A percentile compares a stretch with the other conserved stretches of the same genome.
phyloP scores from a whole-genome alignment of 768 basidiomycete species.

The Tylopilus subfusipes region DNA sequence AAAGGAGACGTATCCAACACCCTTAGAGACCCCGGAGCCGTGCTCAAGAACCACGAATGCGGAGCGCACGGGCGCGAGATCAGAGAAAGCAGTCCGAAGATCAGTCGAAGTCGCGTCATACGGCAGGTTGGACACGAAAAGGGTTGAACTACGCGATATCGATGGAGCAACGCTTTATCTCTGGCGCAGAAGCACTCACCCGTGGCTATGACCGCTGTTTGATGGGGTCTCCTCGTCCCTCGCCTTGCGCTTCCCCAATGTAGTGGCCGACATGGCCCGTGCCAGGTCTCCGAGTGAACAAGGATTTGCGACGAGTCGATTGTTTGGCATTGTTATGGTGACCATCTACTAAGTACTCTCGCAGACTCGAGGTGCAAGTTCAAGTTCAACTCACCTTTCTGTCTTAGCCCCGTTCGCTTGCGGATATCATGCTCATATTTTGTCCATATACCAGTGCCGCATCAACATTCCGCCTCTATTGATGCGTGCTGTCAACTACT shows the following conservation, averaged over 20 bases:
- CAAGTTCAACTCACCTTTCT: no score
- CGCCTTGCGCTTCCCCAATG: constrained; percentile 29
- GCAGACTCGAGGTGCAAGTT: no score
- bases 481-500: no score
- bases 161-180: not conserved
- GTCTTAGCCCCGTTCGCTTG: no score
- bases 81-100: constrained; percentile 89
- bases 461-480: no score
- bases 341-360: not conserved
- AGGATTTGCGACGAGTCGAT: not conserved
- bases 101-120: constrained; percentile 89
- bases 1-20: constrained; percentile 95
- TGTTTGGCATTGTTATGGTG: constrained; percentile 11
- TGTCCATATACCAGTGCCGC: no score
- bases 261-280: constrained; percentile 5
- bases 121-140: constrained; percentile 93
- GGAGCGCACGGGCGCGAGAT: constrained; percentile 89
- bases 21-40: constrained; percentile 75
- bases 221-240: constrained; percentile 14
- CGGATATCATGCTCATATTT: no score
- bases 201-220: constrained; percentile 11
- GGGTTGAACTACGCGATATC: constrained; percentile 55
- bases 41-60: constrained; percentile 90
- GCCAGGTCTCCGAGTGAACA: not conserved
- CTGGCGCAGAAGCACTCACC: constrained; percentile 11